Percentiles rank a stretch among this genome's conserved stretches.
Conservation (phyloP, 768 basidiomycete genomes). For the Leucogyrophana mollusca region DNA sequence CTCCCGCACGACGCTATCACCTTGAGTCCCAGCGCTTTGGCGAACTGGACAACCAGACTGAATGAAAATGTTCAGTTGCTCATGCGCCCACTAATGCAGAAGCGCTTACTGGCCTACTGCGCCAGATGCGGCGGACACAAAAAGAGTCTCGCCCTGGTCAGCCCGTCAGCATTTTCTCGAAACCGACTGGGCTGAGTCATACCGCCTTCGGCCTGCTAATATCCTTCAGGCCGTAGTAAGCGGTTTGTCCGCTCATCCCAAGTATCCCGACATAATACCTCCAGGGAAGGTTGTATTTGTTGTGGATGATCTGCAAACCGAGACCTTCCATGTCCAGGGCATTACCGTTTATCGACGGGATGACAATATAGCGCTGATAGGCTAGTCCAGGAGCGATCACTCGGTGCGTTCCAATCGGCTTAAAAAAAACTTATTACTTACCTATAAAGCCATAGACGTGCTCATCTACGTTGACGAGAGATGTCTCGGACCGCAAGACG, state of each 20-base stretch:
- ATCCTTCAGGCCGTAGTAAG: conserved; percentile 27
- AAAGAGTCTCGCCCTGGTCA: conserved; percentile 46
- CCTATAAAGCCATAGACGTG: conserved; percentile 35
- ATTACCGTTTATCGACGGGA: conserved; percentile 9
- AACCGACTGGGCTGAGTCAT: conserved; percentile 14
- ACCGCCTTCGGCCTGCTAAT: conserved; percentile 39
- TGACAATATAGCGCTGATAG: conserved; percentile 1
- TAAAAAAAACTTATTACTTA: no score
- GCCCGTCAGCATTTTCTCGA: neutral
- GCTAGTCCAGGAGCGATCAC: no score
- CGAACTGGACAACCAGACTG: conserved; percentile 50
- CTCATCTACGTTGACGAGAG: conserved; percentile 33
- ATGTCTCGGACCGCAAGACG: conserved; percentile 41
- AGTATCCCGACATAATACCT: conserved; percentile 26
- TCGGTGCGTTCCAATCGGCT: no score
- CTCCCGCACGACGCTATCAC: conserved; percentile 73
- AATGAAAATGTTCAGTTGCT: neutral
- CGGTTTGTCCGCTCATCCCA: conserved; percentile 33
- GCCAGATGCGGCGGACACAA: conserved; percentile 43
- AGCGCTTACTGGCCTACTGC: conserved; percentile 59
- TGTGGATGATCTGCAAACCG: conserved; percentile 16
- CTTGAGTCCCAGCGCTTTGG: conserved; percentile 51
- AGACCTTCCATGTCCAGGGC: neutral
- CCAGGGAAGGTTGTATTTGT: conserved; percentile 29
- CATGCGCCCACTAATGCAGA: neutral